Evolutionary conservation across 2,329 filamentous ascomycete species (phyloP), one percentile per base, ranked within the genome.

Genomic region (Fusarium neocosmosporiellum): DNA sequence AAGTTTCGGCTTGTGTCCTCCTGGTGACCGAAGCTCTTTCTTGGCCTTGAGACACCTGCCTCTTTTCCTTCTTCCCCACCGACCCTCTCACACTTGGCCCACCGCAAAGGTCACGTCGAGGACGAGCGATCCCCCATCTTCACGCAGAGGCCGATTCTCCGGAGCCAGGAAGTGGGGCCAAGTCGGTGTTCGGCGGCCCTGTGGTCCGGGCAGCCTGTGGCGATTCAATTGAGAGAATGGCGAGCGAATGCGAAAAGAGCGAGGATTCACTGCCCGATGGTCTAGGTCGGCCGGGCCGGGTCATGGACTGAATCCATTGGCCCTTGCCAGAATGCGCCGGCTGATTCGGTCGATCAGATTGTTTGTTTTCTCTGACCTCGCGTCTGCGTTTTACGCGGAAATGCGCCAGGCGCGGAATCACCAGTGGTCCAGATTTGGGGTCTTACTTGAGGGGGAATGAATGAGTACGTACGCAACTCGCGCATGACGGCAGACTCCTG

Each of bases 181-280:
- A 43, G 37, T 72, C 70, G 70, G 70, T 13, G 57, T 41, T 73
- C 70, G 70, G 70, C 46, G 50, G 39, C 46, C 50, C 53, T n/a
- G 37, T 20, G 22, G 59, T 53, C 70, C 66, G 66, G 50, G 16
- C 33, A 29, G 41, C 41, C 41, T 67, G 70, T 59, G 59, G 69
- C 59, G 37, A 71, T 33, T 13, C 27, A 29, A 50, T 50, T 50
- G 43, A 41, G 22, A 58, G 37, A 29, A 62, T 29, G 27, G 70
- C 55, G 58, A 50, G 27, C 59, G 43, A 61, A 50, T 66, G 66
- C 54, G 66, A 46, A 46, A 20, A 57, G 50, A 34, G 27, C 46
- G 33, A 67, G 63, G 55, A 61, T 64, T 61, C 59, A 61, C 59
- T 43, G 59, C 59, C 41, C 54, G 58, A 60, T 37, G 62, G 59